These are phyloP conservation scores for Wickerhamiella occidentalis DNA, from an alignment of 805 yeast genomes.

Conservation along the genomic window DNA sequence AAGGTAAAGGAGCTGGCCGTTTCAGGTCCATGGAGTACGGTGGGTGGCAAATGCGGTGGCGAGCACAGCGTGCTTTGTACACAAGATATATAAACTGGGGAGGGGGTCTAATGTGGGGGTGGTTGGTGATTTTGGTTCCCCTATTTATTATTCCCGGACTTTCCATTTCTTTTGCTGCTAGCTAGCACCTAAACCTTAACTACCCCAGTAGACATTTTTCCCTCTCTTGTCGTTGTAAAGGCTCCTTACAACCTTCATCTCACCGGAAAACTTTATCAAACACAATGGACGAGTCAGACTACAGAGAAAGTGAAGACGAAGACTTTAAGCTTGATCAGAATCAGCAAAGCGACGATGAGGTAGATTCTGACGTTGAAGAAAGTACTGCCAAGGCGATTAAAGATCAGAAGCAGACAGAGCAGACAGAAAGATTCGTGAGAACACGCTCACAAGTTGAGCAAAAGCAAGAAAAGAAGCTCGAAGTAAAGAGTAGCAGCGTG, in stretches of 20 bases:
- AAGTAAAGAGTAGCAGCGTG: slow-evolving; percentile 24
- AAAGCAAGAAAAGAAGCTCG: slow-evolving; percentile 19
- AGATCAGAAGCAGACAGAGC: slow-evolving; percentile 15
- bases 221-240: background rate
- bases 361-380: slow-evolving; percentile 31
- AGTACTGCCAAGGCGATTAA: slow-evolving; percentile 38
- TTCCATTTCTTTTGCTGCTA: background rate
- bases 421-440: slow-evolving; percentile 4
- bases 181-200: background rate
- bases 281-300: slow-evolving; percentile 32
- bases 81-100: background rate
- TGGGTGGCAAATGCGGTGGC: background rate
- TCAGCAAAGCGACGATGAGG: slow-evolving; percentile 23
- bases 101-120: background rate
- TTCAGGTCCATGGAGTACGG: background rate
- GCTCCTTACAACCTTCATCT: background rate
- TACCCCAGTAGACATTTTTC: background rate
- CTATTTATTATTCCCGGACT: background rate
- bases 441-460: slow-evolving; percentile 5
- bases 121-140: background rate
- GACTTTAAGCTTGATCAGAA: slow-evolving; percentile 38
- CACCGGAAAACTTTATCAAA: too few relatives aligned
- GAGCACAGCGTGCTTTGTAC: background rate
- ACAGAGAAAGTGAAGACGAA: slow-evolving; percentile 46
- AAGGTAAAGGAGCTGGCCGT: slow-evolving; percentile 3